These are phyloP conservation scores for Rhodotorula diobovata DNA, from an alignment of 768 basidiomycete genomes.

Conservation along the genomic window DNA sequence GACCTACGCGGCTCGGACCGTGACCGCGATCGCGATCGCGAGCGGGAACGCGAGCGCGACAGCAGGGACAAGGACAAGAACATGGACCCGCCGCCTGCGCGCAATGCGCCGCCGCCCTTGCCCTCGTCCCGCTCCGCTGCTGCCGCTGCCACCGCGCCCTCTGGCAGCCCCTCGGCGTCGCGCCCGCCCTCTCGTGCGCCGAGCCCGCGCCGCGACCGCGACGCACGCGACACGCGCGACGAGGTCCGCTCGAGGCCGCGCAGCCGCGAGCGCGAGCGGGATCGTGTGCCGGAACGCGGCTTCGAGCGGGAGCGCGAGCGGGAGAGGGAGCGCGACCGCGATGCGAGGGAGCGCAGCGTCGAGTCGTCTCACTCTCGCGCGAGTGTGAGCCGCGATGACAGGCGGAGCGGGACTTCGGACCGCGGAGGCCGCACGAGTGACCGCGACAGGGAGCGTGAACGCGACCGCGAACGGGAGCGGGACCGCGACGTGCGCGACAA, in stretches of 20 bases:
- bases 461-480: constrained; percentile 6
- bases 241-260: background rate
- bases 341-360: constrained; percentile 31
- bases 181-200: constrained; percentile 1
- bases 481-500: background rate
- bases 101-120: constrained; percentile 4
- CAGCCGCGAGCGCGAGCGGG: constrained; percentile 14
- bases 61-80: constrained; percentile 11
- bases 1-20: background rate
- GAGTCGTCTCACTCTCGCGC: background rate
- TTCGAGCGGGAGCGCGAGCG: constrained; percentile 44
- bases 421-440: background rate
- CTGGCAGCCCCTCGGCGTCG: constrained; percentile 1
- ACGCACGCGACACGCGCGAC: background rate
- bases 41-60: background rate
- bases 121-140: background rate
- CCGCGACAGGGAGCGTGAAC: constrained; percentile 25
- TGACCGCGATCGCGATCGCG: background rate
- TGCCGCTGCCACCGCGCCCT: background rate
- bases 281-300: constrained; percentile 47
- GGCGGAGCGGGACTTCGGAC: too few species aligned
- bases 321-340: constrained; percentile 47
- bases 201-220: background rate
- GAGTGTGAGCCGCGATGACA: constrained; percentile 51
- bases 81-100: constrained; percentile 25